Base-by-base conservation (phyloP, 257 asterid species). In the Primulina tabacum region DNA sequence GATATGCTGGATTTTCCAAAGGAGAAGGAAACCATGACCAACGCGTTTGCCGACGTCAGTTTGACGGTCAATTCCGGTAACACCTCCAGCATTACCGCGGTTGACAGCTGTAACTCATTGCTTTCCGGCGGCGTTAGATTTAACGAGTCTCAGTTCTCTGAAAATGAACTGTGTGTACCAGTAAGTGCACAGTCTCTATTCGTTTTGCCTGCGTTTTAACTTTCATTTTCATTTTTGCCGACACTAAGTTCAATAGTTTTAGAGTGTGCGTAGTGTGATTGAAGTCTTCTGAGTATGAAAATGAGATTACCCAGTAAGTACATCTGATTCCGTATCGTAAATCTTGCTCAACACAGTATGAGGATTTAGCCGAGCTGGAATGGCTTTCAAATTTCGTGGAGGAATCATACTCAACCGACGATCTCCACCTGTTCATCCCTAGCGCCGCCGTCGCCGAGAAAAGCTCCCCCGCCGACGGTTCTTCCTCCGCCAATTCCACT, bases 301-400 rank as follows among this genome's bases (percentile, higher is more conserved):
- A 33, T 33, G 40, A 35, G 1, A 35, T 8, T 35, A 8, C 40
- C 40, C 0, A 35, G 40, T 35, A 35, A 8, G 10, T 35, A 1
- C 4, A 35, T 35, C 10, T 35, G 10, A 35, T 35, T 38, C 2
- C 16, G 50, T 38, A 0, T 9, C 50, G 2, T 10, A 10, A 2
- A 9, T 38, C 50, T 58, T 32, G 34, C 1, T 32, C 66, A 34
- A 75, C 91, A 4, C 34, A 94, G 99, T 88, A 82, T 61, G 99
- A 91, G 52, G 97, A 89, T 72, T 79, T 94, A 81, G 96, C 96
- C 65, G 99, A 94, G 84, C 89, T 94, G 32, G 99, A 94, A 82
- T 94, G 99, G 99, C 90, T 94, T 1, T 94, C 99, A 55, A 94
- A 87, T 79, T 89, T 94, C 80, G 97, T 89, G 78, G 99, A 94